These are phyloP conservation scores for Quercus parvula DNA, from an alignment of 306 rosid genomes.

Conservation along the genomic window DNA sequence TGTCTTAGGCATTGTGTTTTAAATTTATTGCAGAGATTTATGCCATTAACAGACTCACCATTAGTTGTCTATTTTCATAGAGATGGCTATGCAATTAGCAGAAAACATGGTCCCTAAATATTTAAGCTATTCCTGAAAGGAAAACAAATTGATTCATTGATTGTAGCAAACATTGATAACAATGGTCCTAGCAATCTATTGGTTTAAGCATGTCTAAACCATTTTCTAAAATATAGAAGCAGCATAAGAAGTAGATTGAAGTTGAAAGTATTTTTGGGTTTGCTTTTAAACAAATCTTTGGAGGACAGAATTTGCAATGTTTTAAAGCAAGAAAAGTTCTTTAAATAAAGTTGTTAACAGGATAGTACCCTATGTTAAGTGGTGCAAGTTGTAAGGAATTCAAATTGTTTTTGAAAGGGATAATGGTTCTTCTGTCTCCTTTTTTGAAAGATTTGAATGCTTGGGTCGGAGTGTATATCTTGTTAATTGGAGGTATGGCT, in stretches of 20 bases:
- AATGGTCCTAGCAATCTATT: neutral
- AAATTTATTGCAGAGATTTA: neutral
- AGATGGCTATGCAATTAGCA: neutral
- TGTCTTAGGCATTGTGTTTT: neutral
- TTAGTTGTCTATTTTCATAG: no score
- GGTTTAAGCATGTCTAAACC: neutral
- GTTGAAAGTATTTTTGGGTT: neutral
- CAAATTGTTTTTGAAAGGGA: neutral
- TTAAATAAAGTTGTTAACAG: neutral
- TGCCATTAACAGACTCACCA: no score
- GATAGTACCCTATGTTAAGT: neutral
- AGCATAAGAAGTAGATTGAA: neutral
- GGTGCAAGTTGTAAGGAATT: neutral
- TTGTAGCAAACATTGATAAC: neutral
- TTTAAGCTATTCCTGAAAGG: neutral
- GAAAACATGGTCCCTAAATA: neutral
- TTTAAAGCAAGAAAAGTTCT: neutral
- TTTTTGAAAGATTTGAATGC: neutral
- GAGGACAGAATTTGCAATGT: neutral
- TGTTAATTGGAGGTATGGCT: neutral
- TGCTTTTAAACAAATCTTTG: neutral
- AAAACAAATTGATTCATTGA: neutral
- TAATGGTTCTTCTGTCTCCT: neutral
- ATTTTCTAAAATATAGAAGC: neutral
- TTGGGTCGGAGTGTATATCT: neutral